A percentile compares a stretch with the other conserved stretches of the same genome.
phyloP scores from a whole-genome alignment of 2,329 filamentous ascomycete genomes.

The Neocucurbitaria cava region DNA sequence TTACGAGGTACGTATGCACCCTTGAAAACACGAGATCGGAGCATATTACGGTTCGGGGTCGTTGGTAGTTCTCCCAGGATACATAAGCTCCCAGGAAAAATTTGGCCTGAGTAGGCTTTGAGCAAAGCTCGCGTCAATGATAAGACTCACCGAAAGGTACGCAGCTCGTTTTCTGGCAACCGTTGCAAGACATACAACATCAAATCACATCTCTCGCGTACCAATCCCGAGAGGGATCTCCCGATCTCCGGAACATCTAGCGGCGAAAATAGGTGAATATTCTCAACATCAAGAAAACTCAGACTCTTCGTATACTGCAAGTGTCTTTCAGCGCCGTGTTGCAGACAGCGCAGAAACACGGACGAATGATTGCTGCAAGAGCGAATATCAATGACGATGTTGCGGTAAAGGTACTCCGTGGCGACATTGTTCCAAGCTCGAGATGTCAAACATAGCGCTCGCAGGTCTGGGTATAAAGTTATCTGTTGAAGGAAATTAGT shows the following conservation, averaged over 20 bases:
- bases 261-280: not conserved
- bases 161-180: conserved; percentile 7
- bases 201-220: not conserved
- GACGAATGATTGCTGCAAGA: conserved; percentile 1
- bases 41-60: not conserved
- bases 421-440: conserved; percentile 7
- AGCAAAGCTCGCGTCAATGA: not conserved
- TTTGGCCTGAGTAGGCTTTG: not conserved
- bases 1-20: not conserved
- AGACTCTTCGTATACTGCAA: conserved; percentile 5
- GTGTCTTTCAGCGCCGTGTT: conserved; percentile 4
- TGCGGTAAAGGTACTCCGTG: conserved; percentile 7
- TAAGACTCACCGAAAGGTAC: conserved; percentile 5
- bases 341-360: conserved; percentile 5
- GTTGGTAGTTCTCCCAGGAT: not conserved
- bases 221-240: not conserved
- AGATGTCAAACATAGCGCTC: conserved; percentile 9
- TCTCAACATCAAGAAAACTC: conserved; percentile 2
- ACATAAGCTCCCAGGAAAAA: not conserved
- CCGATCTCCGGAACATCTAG: not conserved
- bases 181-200: conserved; percentile 2
- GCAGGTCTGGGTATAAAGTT: conserved; percentile 6
- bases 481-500: not conserved
- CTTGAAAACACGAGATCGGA: not conserved
- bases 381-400: conserved; percentile 6